phyloP scores from a whole-genome alignment of 2,329 filamentous ascomycete species.

The Hymenoscyphus fraxineus region DNA sequence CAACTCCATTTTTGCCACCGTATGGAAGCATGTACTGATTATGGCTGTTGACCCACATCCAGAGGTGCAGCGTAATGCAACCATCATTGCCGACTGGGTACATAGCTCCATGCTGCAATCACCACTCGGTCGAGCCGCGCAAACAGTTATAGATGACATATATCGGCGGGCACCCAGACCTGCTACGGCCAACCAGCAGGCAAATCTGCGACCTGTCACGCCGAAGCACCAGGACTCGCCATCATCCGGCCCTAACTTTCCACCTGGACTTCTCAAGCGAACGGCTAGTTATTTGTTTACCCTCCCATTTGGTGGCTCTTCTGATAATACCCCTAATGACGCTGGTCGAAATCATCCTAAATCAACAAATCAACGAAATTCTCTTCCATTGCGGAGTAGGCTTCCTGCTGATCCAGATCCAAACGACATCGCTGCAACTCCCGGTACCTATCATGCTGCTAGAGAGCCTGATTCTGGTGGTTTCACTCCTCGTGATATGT shows the following conservation, averaged over 20 bases:
- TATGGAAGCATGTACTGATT: slow-evolving; percentile 91
- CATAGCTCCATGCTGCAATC: slow-evolving; percentile 76
- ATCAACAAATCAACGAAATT: slow-evolving; percentile 27
- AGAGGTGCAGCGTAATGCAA: slow-evolving; percentile 82
- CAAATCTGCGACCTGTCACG: slow-evolving; percentile 31
- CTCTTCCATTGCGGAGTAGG: slow-evolving; percentile 38
- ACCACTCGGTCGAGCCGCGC: slow-evolving; percentile 65
- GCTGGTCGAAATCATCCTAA: slow-evolving; percentile 24
- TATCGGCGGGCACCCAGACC: slow-evolving; percentile 48
- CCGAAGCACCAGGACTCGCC: slow-evolving; percentile 30
- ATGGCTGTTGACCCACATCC: slow-evolving; percentile 92
- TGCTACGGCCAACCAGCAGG: slow-evolving; percentile 36
- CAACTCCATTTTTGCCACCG: slow-evolving; percentile 86
- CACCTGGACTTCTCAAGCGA: slow-evolving; percentile 57
- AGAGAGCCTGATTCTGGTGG: slow-evolving; percentile 75
- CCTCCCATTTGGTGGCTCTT: slow-evolving; percentile 44
- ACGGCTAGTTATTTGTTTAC: slow-evolving; percentile 62
- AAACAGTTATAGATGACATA: slow-evolving; percentile 72
- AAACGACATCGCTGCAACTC: slow-evolving; percentile 61
- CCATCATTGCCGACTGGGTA: slow-evolving; percentile 80
- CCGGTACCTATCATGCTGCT: slow-evolving; percentile 71
- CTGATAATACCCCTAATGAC: slow-evolving; percentile 29
- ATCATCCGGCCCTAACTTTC: slow-evolving; percentile 44
- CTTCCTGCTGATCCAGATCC: slow-evolving; percentile 65
- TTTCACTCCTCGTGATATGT: slow-evolving; percentile 60